Percentiles rank a stretch among this genome's conserved stretches.
Conservation (phyloP, 2,329 filamentous ascomycete species). For the Biscogniauxia mediterranea region DNA sequence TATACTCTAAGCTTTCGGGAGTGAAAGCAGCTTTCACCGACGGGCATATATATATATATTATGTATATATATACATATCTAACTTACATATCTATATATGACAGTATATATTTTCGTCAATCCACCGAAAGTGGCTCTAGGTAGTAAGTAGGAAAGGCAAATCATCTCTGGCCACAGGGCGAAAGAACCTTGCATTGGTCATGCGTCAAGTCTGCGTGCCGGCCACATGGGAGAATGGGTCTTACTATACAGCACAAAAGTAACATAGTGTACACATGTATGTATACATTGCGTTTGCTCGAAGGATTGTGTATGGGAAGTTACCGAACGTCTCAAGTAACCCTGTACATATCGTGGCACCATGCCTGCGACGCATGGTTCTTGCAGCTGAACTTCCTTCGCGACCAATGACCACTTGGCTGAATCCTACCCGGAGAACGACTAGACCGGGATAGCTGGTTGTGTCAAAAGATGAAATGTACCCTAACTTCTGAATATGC, state of each 20-base stretch:
- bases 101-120: background rate
- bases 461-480: background rate
- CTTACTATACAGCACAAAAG: background rate
- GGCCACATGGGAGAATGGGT: background rate
- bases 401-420: background rate
- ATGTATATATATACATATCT: background rate
- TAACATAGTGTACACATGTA: background rate
- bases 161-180: background rate
- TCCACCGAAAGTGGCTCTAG: background rate
- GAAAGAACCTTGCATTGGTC: background rate
- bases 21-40: background rate
- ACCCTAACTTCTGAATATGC: conserved; percentile 2
- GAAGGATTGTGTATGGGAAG: background rate
- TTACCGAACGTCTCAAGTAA: background rate
- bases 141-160: background rate
- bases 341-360: background rate
- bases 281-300: background rate
- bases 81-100: background rate
- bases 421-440: background rate
- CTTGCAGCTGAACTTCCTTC: background rate
- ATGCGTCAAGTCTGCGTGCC: background rate
- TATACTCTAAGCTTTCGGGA: background rate
- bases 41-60: background rate
- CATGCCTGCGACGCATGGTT: background rate
- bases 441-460: background rate